Conservation (phyloP, 1,284 basidiomycete genomes). For the Erythrobasidium hasegawianum region DNA sequence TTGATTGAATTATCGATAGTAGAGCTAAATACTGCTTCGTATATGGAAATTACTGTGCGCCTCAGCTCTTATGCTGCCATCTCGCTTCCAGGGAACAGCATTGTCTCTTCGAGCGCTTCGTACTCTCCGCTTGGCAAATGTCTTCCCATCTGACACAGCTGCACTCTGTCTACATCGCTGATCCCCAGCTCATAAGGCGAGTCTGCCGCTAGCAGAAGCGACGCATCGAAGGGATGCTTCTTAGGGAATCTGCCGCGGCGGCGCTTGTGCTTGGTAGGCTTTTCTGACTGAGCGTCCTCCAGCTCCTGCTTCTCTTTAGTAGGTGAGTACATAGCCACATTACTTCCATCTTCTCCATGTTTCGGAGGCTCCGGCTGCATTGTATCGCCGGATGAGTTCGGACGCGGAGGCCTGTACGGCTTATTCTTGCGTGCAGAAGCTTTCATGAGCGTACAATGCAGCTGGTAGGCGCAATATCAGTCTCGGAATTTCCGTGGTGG, state of each 20-base stretch:
- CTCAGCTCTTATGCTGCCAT: neutral
- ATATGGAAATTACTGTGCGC: too few relatives aligned
- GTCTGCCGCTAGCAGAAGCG: conserved; percentile 2
- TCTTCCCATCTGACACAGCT: conserved; percentile 31
- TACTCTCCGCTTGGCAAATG: conserved; percentile 11
- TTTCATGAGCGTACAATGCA: conserved; percentile 32
- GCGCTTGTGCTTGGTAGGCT: too few relatives aligned
- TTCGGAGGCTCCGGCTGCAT: too few relatives aligned
- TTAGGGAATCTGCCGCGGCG: conserved; percentile 12
- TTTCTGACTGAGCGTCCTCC: neutral
- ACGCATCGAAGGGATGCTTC: conserved; percentile 24
- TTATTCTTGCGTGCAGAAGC: conserved; percentile 25
- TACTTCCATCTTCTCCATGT: too few relatives aligned
- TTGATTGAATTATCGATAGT: too few relatives aligned
- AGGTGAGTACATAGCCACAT: too few relatives aligned
- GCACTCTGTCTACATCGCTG: conserved; percentile 17
- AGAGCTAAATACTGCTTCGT: too few relatives aligned
- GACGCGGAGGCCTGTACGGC: neutral
- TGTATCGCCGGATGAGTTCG: too few relatives aligned
- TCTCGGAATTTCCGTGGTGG: neutral
- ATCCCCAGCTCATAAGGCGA: conserved; percentile 4
- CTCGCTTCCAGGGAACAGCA: conserved; percentile 2
- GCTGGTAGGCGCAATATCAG: conserved; percentile 1
- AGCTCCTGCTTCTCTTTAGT: too few relatives aligned
- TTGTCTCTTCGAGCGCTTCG: conserved; percentile 11